Conservation (phyloP, 225 moss, liverwort and hornwort genomes). For the Neckera pumila region DNA sequence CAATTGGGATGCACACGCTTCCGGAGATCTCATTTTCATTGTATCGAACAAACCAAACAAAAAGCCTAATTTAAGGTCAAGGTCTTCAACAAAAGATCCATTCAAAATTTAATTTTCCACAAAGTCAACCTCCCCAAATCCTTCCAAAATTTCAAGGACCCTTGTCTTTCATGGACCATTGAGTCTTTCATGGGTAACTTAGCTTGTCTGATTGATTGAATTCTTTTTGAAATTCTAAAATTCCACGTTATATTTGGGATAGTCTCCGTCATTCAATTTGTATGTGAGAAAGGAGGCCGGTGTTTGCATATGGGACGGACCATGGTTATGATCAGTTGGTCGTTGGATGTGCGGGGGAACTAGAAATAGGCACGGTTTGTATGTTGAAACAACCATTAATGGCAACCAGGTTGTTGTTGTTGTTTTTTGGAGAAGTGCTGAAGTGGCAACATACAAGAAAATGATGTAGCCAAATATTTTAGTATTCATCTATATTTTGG, state of each 20-base stretch:
- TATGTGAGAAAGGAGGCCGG: background rate
- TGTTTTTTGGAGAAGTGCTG: no score
- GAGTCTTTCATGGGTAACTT: background rate
- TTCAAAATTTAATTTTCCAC: background rate
- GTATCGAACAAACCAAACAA: no score
- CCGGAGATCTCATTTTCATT: no score
- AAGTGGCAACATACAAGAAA: no score
- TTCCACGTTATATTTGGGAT: background rate
- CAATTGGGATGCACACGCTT: no score
- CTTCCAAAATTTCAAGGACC: background rate
- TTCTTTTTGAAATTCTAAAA: background rate
- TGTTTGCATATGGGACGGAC: background rate
- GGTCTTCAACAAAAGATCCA: no score
- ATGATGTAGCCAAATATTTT: no score
- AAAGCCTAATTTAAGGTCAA: no score
- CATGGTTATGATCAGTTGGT: background rate
- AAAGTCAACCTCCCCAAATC: fast-evolving
- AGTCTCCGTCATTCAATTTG: background rate
- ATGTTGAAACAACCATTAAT: no score
- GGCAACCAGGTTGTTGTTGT: no score
- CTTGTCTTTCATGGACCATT: background rate
- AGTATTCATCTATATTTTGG: no score
- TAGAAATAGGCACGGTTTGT: background rate
- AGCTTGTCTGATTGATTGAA: background rate
- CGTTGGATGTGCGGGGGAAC: background rate